phyloP scores from a whole-genome alignment of 208 protist genomes.

The Porcisia hertigi region DNA sequence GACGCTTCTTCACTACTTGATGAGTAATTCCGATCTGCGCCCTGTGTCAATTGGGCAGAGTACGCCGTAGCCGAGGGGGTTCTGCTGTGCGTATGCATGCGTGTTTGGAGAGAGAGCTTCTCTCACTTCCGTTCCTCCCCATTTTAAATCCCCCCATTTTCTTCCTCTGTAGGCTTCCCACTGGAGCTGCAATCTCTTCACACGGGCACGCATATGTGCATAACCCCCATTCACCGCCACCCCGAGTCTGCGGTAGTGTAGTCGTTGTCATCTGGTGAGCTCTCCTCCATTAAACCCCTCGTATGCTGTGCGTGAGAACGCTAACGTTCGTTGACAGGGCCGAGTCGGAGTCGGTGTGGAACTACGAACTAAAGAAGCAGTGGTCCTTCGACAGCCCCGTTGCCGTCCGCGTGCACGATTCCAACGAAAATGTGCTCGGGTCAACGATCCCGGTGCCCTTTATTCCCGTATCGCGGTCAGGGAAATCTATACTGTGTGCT shows the following conservation, averaged over 20 bases:
- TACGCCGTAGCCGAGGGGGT: neutral
- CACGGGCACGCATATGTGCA: neutral
- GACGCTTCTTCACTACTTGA: neutral
- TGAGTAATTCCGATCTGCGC: neutral
- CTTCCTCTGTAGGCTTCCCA: neutral
- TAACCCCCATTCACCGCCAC: neutral
- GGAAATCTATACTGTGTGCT: constrained; percentile 27
- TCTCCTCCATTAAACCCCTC: neutral
- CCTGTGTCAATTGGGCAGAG: neutral
- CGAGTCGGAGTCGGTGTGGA: constrained; percentile 44
- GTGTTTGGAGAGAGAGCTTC: neutral
- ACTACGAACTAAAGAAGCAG: constrained; percentile 34
- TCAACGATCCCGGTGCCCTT: constrained; percentile 49
- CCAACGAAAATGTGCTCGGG: constrained; percentile 38
- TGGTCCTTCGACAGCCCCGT: constrained; percentile 42
- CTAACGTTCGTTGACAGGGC: constrained; percentile 50
- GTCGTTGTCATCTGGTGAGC: neutral
- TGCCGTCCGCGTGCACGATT: constrained; percentile 48
- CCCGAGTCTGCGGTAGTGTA: neutral
- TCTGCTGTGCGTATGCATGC: neutral
- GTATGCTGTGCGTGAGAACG: constrained; percentile 49
- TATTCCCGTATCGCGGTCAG: constrained; percentile 5
- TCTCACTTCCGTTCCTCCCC: neutral
- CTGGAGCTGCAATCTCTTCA: neutral
- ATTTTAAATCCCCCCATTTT: neutral